Conservation (phyloP, 2,329 filamentous ascomycete species). For the Pseudogymnoascus sp. region DNA sequence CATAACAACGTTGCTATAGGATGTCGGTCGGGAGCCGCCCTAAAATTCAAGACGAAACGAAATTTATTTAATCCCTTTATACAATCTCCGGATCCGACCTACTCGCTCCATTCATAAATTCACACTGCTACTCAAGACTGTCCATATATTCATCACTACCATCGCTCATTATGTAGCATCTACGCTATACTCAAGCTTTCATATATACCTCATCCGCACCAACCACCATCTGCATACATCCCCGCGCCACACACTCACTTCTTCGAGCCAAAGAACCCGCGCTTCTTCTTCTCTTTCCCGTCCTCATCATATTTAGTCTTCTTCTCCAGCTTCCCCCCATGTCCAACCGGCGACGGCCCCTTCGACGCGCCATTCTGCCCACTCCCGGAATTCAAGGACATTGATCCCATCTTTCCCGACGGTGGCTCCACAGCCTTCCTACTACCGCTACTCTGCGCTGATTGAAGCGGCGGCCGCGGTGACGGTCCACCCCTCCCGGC, state of each 20-base stretch:
- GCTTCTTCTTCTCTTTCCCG: constrained; percentile 48
- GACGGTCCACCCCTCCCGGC: constrained; percentile 22
- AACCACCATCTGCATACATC: neutral
- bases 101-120: too few species aligned
- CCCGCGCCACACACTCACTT: constrained; percentile 32
- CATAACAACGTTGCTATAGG: too few species aligned
- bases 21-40: too few species aligned
- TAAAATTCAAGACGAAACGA: too few species aligned
- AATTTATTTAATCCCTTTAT: too few species aligned
- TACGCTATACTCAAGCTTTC: constrained; percentile 2
- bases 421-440: constrained; percentile 22
- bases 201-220: neutral
- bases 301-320: constrained; percentile 42
- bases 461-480: constrained; percentile 21
- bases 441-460: constrained; percentile 15
- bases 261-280: constrained; percentile 51
- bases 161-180: constrained; percentile 5
- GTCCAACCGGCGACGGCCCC: constrained; percentile 25
- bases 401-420: constrained; percentile 20
- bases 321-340: constrained; percentile 38
- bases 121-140: neutral
- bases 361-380: constrained; percentile 25
- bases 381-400: constrained; percentile 21
- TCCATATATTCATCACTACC: neutral
- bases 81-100: too few species aligned